These are phyloP conservation scores for Flaveria sonorensis DNA, from an alignment of 129 eudicot genomes.

Conservation along the genomic window DNA sequence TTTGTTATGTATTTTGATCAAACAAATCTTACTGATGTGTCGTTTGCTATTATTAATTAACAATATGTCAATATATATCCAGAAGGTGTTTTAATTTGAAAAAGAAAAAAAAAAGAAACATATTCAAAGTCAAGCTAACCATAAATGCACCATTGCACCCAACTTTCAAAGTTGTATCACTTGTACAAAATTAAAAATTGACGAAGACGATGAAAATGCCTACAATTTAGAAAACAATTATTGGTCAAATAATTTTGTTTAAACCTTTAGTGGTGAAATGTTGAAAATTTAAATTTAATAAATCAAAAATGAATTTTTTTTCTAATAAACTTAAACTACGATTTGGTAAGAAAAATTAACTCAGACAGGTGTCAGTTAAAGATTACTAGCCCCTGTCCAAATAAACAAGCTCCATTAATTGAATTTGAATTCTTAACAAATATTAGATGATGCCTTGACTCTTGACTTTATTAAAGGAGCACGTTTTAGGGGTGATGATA, in stretches of 20 bases:
- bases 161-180: not conserved
- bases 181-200: not conserved
- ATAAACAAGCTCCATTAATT: not conserved
- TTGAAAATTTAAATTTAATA: no score
- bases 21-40: not conserved
- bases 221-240: not conserved
- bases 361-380: no score
- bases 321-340: no score
- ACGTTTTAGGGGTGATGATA: no score
- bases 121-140: constrained; percentile 1
- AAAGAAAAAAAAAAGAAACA: not conserved
- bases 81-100: not conserved
- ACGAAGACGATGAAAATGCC: constrained; percentile 1
- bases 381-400: not conserved
- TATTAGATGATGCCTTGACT: not conserved
- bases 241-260: not conserved
- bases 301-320: no score
- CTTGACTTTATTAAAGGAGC: not conserved
- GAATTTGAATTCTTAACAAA: not conserved
- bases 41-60: not conserved
- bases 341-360: no score
- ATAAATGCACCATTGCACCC: not conserved
- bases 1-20: not conserved
- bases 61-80: not conserved
- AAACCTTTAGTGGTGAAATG: no score